Base-by-base conservation (phyloP, 208 protist genomes). In the Acanthamoeba divionensis region DNA sequence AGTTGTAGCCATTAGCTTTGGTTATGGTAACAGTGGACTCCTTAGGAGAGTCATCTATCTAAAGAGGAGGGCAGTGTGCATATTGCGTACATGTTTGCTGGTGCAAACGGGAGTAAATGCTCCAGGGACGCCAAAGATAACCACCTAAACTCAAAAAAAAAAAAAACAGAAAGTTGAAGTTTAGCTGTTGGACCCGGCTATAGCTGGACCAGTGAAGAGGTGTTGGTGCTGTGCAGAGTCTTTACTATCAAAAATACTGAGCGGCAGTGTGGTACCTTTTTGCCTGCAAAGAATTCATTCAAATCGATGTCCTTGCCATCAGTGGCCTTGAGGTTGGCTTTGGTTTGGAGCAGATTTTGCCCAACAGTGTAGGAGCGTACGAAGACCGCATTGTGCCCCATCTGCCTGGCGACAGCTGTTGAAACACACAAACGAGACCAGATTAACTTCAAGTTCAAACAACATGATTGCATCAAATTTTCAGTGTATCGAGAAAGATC, bases 81-180 rank as follows among this genome's bases (percentile, higher is more conserved):
- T n/a, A n/a, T n/a, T n/a, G n/a, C n/a, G 52, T 60, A 60, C 52
- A 54, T 85, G 75, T 41, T 18, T 85, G 75, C 50, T 85, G 31
- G 75, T 85, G 75, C 75, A 85, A 31, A 85, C 75, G 52, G 75
- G 75, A 33, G 75, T 85, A 54, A 65, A 85, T n/a, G 75, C 75
- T 24, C 75, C 75, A 26, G 75, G 75, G 15, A 85, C 52, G 18
- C 75, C 75, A 31, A 85, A 85, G 36, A 85, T 41, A 73, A 85
- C 75, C 12, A 85, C 75, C 75, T 71, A 29, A 10, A 29, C 21
- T 57, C 18, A 15, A 57, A 57, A 57, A 21, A 21, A 21, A 57
- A 21, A 21, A 21, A 57, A 21, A 15, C 21, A 57, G 52, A 21
- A 21, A 21, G 52, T 57, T 15, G 52, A 15, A 57, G 21, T 21